A percentile compares a stretch with the other conserved stretches of the same genome.
These are phyloP conservation scores for Yamadazyma paraphyllophila DNA, from an alignment of 805 yeast genomes.

Conservation along the genomic window DNA sequence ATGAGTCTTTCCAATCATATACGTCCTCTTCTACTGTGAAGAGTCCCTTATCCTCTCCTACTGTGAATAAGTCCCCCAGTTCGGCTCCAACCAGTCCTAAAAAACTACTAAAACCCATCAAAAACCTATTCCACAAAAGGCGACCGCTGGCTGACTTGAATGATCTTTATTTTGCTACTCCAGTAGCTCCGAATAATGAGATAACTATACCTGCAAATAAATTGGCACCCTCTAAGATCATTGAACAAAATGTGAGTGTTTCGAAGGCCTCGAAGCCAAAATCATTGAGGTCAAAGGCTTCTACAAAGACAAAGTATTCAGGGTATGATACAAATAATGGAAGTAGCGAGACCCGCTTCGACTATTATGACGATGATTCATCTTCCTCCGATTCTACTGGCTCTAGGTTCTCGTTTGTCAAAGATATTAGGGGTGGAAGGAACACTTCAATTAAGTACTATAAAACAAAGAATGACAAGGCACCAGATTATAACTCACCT, in stretches of 20 bases:
- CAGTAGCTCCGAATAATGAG: not conserved
- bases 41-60: conserved; percentile 24
- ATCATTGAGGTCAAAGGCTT: conserved; percentile 5
- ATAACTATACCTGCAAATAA: not conserved
- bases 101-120: conserved; percentile 37
- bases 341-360: conserved; percentile 1
- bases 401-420: conserved; percentile 42
- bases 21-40: conserved; percentile 3
- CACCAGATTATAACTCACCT: conserved; percentile 4
- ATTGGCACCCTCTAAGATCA: not conserved
- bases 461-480: conserved; percentile 20
- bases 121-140: conserved; percentile 25
- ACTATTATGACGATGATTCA: conserved; percentile 11
- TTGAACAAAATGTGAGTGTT: not conserved
- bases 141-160: conserved; percentile 11
- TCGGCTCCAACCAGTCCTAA: conserved; percentile 29
- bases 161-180: conserved; percentile 1
- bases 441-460: conserved; percentile 45
- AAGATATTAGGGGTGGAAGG: conserved; percentile 40
- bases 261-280: conserved; percentile 1
- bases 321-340: conserved; percentile 5
- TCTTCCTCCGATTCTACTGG: conserved; percentile 19
- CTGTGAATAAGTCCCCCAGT: conserved; percentile 14
- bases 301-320: conserved; percentile 6
- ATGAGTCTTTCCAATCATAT: conserved; percentile 8